These are phyloP conservation scores for Asparagopsis taxiformis DNA, from an alignment of 31 red algal species.

Conservation along the genomic window DNA sequence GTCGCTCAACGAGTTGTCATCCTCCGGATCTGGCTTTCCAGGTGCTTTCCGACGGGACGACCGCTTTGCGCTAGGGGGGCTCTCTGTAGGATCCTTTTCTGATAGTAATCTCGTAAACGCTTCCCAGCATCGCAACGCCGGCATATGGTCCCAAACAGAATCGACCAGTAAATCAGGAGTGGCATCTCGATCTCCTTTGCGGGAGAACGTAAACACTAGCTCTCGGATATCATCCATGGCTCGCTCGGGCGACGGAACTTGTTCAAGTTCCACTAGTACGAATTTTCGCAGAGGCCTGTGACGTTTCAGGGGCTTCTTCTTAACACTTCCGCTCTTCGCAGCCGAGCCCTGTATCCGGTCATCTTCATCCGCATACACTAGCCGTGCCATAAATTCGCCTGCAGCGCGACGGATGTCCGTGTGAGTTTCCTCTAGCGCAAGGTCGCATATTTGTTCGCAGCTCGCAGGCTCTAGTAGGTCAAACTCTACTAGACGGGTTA, in stretches of 20 bases:
- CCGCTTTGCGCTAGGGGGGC: no score
- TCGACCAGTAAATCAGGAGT: constrained; percentile 44
- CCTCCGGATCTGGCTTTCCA: constrained; percentile 6
- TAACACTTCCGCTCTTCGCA: constrained; percentile 1
- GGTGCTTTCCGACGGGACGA: no score
- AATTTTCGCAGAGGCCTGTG: background rate
- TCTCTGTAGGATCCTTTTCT: constrained; percentile 13
- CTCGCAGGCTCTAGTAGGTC: constrained; percentile 15
- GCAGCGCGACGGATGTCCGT: constrained; percentile 62
- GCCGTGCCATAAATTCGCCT: constrained; percentile 44
- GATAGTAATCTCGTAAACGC: constrained; percentile 64
- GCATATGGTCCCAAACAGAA: constrained; percentile 66
- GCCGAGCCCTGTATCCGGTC: background rate
- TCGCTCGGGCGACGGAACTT: constrained; percentile 40
- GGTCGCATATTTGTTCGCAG: constrained; percentile 43
- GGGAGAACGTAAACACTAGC: constrained; percentile 32
- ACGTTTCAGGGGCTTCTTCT: background rate
- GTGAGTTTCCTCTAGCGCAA: constrained; percentile 46
- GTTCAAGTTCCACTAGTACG: background rate
- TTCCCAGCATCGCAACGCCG: constrained; percentile 70
- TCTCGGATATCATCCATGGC: constrained; percentile 45
- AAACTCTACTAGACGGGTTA: constrained; percentile 23
- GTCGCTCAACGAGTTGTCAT: constrained; percentile 12
- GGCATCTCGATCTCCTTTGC: constrained; percentile 4
- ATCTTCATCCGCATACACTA: constrained; percentile 24